These are phyloP conservation scores for Ligustrum vulgare DNA, from an alignment of 257 asterid genomes.

Conservation along the genomic window DNA sequence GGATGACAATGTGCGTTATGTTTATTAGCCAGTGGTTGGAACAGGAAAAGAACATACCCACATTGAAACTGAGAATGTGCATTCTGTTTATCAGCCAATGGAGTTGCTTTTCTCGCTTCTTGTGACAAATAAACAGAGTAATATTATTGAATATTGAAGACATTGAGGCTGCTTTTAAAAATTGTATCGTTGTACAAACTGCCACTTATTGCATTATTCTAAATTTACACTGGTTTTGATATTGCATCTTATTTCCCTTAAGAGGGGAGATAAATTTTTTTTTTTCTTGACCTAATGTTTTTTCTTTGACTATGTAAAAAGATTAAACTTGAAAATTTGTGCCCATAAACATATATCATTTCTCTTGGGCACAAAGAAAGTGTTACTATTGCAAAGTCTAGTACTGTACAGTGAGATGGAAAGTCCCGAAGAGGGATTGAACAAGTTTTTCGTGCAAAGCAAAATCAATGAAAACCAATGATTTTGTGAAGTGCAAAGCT, in stretches of 20 bases:
- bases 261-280: constrained; percentile 8
- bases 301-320: constrained; percentile 18
- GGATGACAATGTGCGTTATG: too few relatives aligned
- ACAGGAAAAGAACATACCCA: constrained; percentile 89
- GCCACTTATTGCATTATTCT: constrained; percentile 2
- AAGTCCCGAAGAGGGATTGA: constrained; percentile 89
- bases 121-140: constrained; percentile 93
- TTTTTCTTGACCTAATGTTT: constrained; percentile 18
- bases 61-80: constrained; percentile 90
- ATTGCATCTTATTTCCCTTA: constrained; percentile 13
- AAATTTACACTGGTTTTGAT: background rate
- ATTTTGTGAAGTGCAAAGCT: constrained; percentile 90
- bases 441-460: constrained; percentile 79
- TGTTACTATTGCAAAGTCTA: constrained; percentile 85
- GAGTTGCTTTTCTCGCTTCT: constrained; percentile 85
- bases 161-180: constrained; percentile 84
- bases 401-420: constrained; percentile 98
- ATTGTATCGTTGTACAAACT: constrained; percentile 62
- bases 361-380: constrained; percentile 91
- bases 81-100: constrained; percentile 90
- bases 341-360: constrained; percentile 30
- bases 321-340: background rate
- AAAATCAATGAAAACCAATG: constrained; percentile 87
- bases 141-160: constrained; percentile 92
- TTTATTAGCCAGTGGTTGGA: too few relatives aligned